These are phyloP conservation scores for Gossypium bickii DNA, from an alignment of 345 rosid species.

Conservation along the genomic window DNA sequence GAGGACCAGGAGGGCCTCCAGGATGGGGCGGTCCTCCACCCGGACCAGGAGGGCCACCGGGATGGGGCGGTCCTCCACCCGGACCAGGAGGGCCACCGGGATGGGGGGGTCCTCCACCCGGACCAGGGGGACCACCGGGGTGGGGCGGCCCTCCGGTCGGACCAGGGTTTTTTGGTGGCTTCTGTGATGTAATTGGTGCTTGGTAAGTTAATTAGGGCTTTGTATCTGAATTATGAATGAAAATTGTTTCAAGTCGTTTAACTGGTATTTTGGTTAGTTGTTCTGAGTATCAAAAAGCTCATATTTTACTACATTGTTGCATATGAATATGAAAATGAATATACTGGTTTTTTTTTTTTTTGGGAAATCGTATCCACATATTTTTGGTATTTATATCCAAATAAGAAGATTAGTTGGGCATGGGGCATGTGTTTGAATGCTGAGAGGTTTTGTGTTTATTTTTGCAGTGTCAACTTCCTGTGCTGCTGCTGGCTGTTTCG, in stretches of 20 bases:
- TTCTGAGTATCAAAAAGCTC: too few relatives aligned
- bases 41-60: conserved; percentile 21
- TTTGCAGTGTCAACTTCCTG: conserved; percentile 36
- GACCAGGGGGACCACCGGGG: not conserved
- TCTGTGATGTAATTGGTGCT: conserved; percentile 31
- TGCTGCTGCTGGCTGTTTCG: conserved; percentile 61
- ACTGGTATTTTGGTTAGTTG: too few relatives aligned
- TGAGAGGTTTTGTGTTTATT: not conserved
- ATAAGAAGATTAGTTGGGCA: too few relatives aligned
- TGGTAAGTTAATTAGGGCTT: conserved; percentile 18
- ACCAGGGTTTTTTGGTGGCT: conserved; percentile 27
- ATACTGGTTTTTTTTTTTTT: too few relatives aligned
- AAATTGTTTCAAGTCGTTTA: not conserved
- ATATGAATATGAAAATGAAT: too few relatives aligned
- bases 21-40: conserved; percentile 27
- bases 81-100: conserved; percentile 24
- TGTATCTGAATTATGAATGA: not conserved
- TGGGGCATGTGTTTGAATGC: too few relatives aligned
- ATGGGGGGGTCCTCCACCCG: conserved; percentile 26
- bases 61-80: conserved; percentile 24
- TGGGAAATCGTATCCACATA: too few relatives aligned
- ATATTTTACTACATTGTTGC: too few relatives aligned
- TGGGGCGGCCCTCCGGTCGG: conserved; percentile 3
- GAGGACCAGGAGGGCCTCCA: not conserved
- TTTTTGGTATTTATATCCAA: too few relatives aligned